Evolutionary conservation across 805 yeast species (phyloP).

Genomic region (Teunomyces panamensis): DNA sequence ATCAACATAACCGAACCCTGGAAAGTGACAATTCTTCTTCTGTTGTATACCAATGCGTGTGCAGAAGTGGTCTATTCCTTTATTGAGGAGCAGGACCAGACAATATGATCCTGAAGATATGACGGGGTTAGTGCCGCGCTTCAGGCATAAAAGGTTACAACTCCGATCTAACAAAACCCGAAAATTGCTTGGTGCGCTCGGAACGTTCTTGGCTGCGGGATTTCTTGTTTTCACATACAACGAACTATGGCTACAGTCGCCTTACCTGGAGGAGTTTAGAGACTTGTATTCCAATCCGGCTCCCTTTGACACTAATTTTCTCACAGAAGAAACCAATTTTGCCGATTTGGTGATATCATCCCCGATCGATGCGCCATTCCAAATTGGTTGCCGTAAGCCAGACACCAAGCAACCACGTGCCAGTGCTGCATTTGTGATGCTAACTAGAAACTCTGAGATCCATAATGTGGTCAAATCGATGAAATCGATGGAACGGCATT

Average conservation of each 20-base stretch:
- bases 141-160: no score
- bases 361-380: neutral
- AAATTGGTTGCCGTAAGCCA: constrained; percentile 51
- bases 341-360: constrained; percentile 1
- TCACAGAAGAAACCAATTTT: neutral
- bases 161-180: no score
- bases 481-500: constrained; percentile 75
- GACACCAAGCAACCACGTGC: constrained; percentile 45
- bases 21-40: no score
- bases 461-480: constrained; percentile 72
- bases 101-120: no score
- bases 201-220: no score
- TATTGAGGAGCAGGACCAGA: no score
- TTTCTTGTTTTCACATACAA: no score
- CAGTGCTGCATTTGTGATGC: constrained; percentile 80
- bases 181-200: no score
- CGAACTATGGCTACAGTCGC: neutral
- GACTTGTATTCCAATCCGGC: neutral
- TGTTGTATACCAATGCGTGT: no score
- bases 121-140: no score
- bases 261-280: neutral
- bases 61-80: no score
- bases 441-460: constrained; percentile 78
- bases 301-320: neutral
- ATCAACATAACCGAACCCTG: no score